These are phyloP conservation scores for Aspergillus jensenii DNA, from an alignment of 2,329 filamentous ascomycete species.

Conservation along the genomic window DNA sequence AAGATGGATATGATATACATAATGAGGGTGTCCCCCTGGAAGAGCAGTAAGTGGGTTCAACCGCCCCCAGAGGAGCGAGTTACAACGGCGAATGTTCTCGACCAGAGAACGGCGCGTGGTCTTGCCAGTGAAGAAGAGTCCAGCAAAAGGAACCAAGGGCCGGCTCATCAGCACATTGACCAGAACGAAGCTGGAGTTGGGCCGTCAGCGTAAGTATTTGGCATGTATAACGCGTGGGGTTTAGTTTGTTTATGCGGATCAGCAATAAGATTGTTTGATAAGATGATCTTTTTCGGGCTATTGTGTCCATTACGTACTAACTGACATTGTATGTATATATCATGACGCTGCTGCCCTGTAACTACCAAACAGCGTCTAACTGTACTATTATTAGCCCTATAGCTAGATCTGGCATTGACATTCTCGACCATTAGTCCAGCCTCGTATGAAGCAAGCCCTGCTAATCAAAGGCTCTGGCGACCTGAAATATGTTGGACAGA, in stretches of 20 bases:
- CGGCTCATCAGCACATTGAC: constrained; percentile 24
- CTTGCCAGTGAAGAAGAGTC: constrained; percentile 18
- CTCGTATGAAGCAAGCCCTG: no score
- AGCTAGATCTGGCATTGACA: no score
- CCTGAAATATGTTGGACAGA: no score
- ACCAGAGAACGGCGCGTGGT: constrained; percentile 20
- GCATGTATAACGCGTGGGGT: not conserved
- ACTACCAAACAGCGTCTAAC: no score
- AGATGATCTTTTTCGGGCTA: not conserved
- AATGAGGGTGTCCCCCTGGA: constrained; percentile 58
- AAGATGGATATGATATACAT: constrained; percentile 76
- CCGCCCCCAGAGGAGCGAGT: constrained; percentile 24
- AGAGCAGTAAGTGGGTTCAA: constrained; percentile 51
- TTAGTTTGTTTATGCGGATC: not conserved
- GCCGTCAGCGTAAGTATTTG: not conserved
- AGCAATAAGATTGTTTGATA: not conserved
- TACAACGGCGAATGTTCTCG: constrained; percentile 19
- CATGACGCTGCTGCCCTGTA: no score
- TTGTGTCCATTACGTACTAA: not conserved
- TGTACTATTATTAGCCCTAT: no score
- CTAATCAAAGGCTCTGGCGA: no score
- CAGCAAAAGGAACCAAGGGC: constrained; percentile 11
- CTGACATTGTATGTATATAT: not conserved
- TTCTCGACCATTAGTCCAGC: no score
- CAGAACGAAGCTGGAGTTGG: constrained; percentile 10